Evolutionary conservation across 2,329 filamentous ascomycete species (phyloP), one percentile per base, ranked within the genome.

Genomic region (Talaromyces pinophilus): DNA sequence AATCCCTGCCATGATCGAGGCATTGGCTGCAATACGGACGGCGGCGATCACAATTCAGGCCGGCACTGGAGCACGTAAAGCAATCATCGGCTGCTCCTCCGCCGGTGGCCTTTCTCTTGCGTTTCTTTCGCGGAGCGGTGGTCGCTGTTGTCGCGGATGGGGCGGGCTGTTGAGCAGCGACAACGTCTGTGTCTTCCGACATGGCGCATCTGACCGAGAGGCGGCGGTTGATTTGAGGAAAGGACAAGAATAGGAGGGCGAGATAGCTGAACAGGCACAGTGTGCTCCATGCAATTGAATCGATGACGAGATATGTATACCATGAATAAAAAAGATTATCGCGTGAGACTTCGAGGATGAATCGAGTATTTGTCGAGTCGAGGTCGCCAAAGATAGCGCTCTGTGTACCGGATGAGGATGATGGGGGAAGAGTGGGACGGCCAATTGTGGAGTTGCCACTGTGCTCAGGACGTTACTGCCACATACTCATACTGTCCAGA

Each of bases 1-100:
- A 98, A 76, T 96, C 93, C 77, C 92, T 93, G 70, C 93, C 93
- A 70, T 92, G 86, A 72, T 97, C 92, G 69, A 98, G 86, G 79
- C 94, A 99, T 80, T 93, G 93, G 54, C 93, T 93, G 82, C 95
- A 98, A 81, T 97, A 98, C 8, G 94, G 94, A 73, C 94, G 87
- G 76, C 92, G 88, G 72, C 94, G 89, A 80, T 98, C 94, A 82
- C 94, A 99, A 79, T 92, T 91, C 69, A 90, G 85, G 73, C 88
- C 89, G 75, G 91, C 88, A 81, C 93, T 95, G 71, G 89, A 87
- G 82, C 94, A 99, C 52, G 93, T 89, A 78, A 97, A 97, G 85
- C 94, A 99, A 80, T 98, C 94, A 78, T 96, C 93, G 55, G 92
- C 88, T 67, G 94, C 94, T 74, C 94, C 94, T 70, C 92, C 93